phyloP scores from a whole-genome alignment of 805 yeast species.

The Candida adriatica region DNA sequence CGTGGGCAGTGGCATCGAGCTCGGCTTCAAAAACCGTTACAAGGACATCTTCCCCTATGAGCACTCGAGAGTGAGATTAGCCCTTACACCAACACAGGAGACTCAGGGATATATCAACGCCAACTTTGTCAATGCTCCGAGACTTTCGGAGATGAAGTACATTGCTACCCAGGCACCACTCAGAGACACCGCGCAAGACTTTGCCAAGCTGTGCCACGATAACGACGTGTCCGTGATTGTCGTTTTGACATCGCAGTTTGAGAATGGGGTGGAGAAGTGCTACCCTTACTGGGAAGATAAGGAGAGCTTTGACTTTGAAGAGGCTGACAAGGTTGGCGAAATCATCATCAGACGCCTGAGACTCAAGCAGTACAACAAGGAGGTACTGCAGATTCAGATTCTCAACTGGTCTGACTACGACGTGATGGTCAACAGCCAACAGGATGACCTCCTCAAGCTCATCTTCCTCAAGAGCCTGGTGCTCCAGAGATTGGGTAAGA shows the following conservation, averaged over 20 bases:
- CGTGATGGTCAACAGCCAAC: conserved; percentile 38
- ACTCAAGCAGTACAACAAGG: conserved; percentile 30
- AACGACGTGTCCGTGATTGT: conserved; percentile 60
- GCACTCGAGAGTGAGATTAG: conserved; percentile 32
- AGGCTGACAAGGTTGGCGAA: conserved; percentile 17
- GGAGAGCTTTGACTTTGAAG: conserved; percentile 26
- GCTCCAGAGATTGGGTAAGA: conserved; percentile 22
- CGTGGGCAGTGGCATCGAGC: conserved; percentile 45
- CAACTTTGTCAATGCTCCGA: conserved; percentile 45
- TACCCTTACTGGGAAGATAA: conserved; percentile 73
- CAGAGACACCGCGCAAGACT: conserved; percentile 65
- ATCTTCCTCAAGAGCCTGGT: conserved; percentile 41
- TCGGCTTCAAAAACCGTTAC: conserved; percentile 70
- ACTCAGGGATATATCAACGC: conserved; percentile 39
- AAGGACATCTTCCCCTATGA: conserved; percentile 77
- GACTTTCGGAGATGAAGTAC: conserved; percentile 32
- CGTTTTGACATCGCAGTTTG: conserved; percentile 69
- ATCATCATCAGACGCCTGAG: conserved; percentile 36
- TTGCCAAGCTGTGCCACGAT: conserved; percentile 72
- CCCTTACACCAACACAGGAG: conserved; percentile 27
- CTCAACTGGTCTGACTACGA: conserved; percentile 83
- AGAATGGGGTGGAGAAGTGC: conserved; percentile 77
- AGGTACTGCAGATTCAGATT: conserved; percentile 68
- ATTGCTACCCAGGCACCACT: conserved; percentile 93
- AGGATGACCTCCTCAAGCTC: conserved; percentile 49